Evolutionary conservation across 352 stramenopile species (phyloP), one percentile per base, ranked within the genome.

Genomic region (Globisporangium polare): DNA sequence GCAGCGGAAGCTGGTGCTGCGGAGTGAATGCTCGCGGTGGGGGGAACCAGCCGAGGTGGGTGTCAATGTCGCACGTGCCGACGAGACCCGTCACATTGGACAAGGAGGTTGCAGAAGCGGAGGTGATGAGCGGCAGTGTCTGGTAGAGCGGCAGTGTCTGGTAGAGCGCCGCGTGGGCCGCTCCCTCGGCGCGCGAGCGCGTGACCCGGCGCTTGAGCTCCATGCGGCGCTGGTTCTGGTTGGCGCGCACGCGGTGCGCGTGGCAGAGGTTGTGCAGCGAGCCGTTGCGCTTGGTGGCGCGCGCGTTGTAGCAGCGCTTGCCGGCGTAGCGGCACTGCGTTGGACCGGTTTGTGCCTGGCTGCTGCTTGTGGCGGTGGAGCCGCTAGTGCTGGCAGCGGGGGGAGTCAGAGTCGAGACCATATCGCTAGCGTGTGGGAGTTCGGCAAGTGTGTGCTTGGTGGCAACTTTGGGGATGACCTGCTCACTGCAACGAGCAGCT

Each of bases 211-310:
- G 50, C 4, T 52, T 52, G 2, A 57, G 39, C 20, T 67, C 54
- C 53, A 64, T 57, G 13, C 53, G 43, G 39, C 62, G 62, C 50
- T 67, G 62, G 46, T 67, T 67, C 46, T 56, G 46, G 29, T 64
- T 59, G 8, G 43, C 55, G 15, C 46, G 56, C 22, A 58, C 46
- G 53, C 53, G 53, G 47, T 66, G 60, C 24, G 29, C 47, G 42
- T 62, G 33, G 52, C 60, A 66, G 22, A 62, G 47, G 35, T 39
- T 66, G 53, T 66, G 52, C n/a, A 66, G 53, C 35, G 33, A 53
- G 29, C 53, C 60, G 31, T 60, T 66, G 27, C 42, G 31, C 41
- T 66, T 66, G n/a, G n/a, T 18, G 55, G 24, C 4, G 27, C 37
- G 60, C 60, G 53, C 33, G 43, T 56, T 66, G 2, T 10, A 0